Conservation (phyloP, 768 basidiomycete species). For the Russula abietina region DNA sequence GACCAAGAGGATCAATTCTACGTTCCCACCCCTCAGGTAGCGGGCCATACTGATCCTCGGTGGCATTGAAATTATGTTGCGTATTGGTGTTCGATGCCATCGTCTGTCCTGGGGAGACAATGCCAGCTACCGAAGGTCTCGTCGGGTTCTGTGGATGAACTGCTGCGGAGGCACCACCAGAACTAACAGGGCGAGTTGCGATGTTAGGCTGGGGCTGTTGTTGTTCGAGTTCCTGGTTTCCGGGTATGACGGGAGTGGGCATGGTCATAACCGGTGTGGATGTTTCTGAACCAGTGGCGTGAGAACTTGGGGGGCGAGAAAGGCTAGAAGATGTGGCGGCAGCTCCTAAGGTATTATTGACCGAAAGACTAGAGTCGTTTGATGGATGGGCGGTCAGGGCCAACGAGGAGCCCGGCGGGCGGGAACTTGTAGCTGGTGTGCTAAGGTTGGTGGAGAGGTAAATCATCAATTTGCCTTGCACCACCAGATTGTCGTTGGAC, state of each 20-base stretch:
- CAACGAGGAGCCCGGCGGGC: slow-evolving; percentile 57
- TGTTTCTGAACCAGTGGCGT: slow-evolving; percentile 48
- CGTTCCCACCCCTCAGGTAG: slow-evolving; percentile 94
- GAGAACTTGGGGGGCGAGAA: slow-evolving; percentile 63
- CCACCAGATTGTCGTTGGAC: slow-evolving; percentile 97
- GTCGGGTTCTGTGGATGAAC: slow-evolving; percentile 23
- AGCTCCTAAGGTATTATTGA: slow-evolving; percentile 39
- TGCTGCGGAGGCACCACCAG: slow-evolving; percentile 29
- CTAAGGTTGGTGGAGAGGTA: slow-evolving; percentile 90
- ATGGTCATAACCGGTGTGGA: slow-evolving; percentile 21
- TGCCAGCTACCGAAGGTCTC: slow-evolving; percentile 36
- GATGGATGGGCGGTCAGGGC: slow-evolving; percentile 56
- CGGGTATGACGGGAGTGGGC: slow-evolving; percentile 35
- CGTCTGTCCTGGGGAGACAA: slow-evolving; percentile 27
- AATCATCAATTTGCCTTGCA: slow-evolving; percentile 95
- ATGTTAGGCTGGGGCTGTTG: slow-evolving; percentile 28
- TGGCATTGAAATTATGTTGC: slow-evolving; percentile 81
- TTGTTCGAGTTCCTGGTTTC: slow-evolving; percentile 29
- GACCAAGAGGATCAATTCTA: slow-evolving; percentile 89
- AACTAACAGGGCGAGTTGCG: slow-evolving; percentile 35
- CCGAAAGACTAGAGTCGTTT: slow-evolving; percentile 52
- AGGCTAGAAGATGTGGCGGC: slow-evolving; percentile 35
- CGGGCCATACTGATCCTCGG: slow-evolving; percentile 89
- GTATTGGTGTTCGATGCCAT: slow-evolving; percentile 35
- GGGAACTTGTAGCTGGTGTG: slow-evolving; percentile 79